A percentile compares a stretch with the other conserved stretches of the same genome.
Conservation (phyloP, 306 rosid species). For the Ceratonia siliqua region DNA sequence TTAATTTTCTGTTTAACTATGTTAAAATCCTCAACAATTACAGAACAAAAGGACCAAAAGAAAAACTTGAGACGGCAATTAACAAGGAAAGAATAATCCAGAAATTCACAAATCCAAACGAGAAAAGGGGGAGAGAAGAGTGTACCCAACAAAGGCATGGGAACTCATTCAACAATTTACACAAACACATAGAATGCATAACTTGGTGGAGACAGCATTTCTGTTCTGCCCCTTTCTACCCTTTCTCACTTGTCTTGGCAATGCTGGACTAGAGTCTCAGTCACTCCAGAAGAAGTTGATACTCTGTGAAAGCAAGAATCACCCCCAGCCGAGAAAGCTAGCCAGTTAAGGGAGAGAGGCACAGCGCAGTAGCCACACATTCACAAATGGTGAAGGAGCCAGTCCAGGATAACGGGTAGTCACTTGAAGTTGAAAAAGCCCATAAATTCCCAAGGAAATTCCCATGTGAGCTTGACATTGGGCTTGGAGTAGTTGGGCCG, state of each 20-base stretch:
- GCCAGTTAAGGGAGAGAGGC: neutral
- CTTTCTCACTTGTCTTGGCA: neutral
- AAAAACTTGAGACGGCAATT: neutral
- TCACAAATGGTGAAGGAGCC: neutral
- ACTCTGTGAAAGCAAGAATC: neutral
- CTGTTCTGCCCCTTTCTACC: neutral
- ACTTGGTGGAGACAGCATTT: constrained; percentile 14
- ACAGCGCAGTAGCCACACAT: neutral
- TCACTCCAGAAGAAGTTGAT: neutral
- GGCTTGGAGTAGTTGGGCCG: neutral
- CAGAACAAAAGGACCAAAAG: neutral
- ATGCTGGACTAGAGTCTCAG: neutral
- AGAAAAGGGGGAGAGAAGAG: neutral
- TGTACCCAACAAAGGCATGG: constrained; percentile 78
- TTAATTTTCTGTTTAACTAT: neutral
- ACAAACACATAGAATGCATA: constrained; percentile 19
- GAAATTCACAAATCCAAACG: neutral
- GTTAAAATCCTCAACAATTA: neutral
- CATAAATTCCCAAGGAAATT: neutral
- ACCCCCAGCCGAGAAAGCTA: neutral
- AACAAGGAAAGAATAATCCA: neutral
- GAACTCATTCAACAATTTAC: constrained; percentile 63
- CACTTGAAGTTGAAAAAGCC: neutral
- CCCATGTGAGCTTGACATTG: neutral
- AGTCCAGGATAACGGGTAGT: constrained; percentile 9